A percentile compares a stretch with the other conserved stretches of the same genome.
These are phyloP conservation scores for Fusarium foetens DNA, from an alignment of 2,329 filamentous ascomycete genomes.

Conservation along the genomic window DNA sequence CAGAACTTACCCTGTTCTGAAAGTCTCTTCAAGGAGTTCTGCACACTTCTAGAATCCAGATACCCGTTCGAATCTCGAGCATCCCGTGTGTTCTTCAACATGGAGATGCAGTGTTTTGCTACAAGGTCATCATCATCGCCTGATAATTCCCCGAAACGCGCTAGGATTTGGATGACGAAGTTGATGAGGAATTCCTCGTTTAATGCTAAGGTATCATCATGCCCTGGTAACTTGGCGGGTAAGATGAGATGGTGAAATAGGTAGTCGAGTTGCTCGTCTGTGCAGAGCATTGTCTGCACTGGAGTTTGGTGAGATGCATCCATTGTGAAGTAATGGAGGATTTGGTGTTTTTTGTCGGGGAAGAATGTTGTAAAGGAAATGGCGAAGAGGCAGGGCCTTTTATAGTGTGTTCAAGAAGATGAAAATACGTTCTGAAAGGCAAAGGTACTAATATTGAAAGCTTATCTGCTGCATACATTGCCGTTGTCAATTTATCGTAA, in stretches of 20 bases:
- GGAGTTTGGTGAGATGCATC: background rate
- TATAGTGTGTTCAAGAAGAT: accelerated
- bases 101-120: background rate
- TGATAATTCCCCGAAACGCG: background rate
- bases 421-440: accelerated
- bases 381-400: accelerated
- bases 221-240: background rate
- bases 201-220: background rate
- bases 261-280: background rate
- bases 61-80: background rate
- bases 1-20: background rate
- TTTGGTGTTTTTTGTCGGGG: background rate
- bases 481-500: accelerated
- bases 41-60: background rate
- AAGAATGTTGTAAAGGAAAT: background rate
- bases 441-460: accelerated
- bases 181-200: background rate
- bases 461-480: accelerated
- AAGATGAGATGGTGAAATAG: background rate
- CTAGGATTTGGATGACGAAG: background rate
- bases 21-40: background rate
- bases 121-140: accelerated
- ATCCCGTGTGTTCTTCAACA: background rate
- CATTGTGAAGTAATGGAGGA: background rate
- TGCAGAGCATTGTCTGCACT: background rate